Evolutionary conservation across 257 asterid genomes (phyloP), one percentile per base, ranked within the genome.

Genomic region (Solanum chiquidenum): DNA sequence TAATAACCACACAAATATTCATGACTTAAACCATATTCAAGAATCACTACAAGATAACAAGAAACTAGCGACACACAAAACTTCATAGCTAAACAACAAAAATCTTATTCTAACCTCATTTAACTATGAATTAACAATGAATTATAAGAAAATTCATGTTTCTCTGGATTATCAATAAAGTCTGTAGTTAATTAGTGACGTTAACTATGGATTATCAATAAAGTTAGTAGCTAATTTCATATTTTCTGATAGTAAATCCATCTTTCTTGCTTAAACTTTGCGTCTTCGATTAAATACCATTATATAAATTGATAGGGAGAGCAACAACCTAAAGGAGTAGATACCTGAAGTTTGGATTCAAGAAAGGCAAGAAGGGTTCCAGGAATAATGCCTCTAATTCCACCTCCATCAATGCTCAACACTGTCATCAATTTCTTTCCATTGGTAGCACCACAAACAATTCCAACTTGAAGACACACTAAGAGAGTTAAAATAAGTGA

Each of bases 371-470:
- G 92, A 86, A 92, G 16, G 4, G 88, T 89, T 23, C 90, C 94
- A 4, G 96, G 98, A 84, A 94, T 90, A 8, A 93, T 89, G 82
- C 98, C 96, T 62, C 94, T 89, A 40, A 93, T 55, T 31, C 96
- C 98, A 27, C 95, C 96, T 69, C 96, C 96, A 68, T 95, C 98
- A 35, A 94, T 91, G 88, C 94, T 94, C 64, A 93, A 83, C 3
- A 94, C 91, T 10, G 95, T 94, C 13, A 89, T 93, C 35, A 92
- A n/a, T 38, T 38, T 64, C 18, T 91, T 90, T 52, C 94, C 95
- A 66, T 88, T 93, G 3, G 86, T 87, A 27, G 86, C 86, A 87
- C 91, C 91, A 64, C 85, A 87, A 9, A 91, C 85, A 83, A 71
- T 35, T 72, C 79, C 49, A 18, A 85, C 82, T 31, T 29, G 84